Evolutionary conservation across 2,329 filamentous ascomycete species (phyloP).

Genomic region (Fusarium ramigenum): DNA sequence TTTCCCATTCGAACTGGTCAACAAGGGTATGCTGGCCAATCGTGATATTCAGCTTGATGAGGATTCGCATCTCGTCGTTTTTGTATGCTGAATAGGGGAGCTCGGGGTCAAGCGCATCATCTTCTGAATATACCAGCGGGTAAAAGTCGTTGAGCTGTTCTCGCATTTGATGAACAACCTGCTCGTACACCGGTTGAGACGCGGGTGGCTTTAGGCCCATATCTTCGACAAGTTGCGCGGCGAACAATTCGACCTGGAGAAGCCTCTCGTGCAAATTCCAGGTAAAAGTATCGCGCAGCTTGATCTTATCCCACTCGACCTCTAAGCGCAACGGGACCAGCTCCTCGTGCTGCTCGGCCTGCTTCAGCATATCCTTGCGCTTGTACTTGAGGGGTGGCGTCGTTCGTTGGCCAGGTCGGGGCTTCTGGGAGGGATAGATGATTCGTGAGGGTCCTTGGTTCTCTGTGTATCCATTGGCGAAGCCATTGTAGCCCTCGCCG

Average conservation of each 20-base stretch:
- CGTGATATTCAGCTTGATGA: constrained; percentile 96
- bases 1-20: constrained; percentile 99
- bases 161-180: constrained; percentile 74
- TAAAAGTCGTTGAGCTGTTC: constrained; percentile 95
- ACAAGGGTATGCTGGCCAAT: constrained; percentile 94
- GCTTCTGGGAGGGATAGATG: constrained; percentile 81
- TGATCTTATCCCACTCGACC: constrained; percentile 94
- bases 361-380: constrained; percentile 82
- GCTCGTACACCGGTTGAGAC: constrained; percentile 69
- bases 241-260: constrained; percentile 81
- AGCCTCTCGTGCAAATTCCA: constrained; percentile 97
- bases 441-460: constrained; percentile 72
- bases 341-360: constrained; percentile 91
- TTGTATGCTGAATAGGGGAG: constrained; percentile 94
- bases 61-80: constrained; percentile 97
- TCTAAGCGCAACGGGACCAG: constrained; percentile 91
- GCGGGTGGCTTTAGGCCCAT: constrained; percentile 81
- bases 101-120: constrained; percentile 89
- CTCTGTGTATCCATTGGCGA: constrained; percentile 87
- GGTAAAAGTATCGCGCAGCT: constrained; percentile 95
- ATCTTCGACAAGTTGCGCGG: constrained; percentile 90
- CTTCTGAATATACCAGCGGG: constrained; percentile 88
- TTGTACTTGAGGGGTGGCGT: constrained; percentile 77
- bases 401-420: constrained; percentile 78
- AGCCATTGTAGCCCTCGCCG: constrained; percentile 85